Percentiles rank a stretch among this genome's conserved stretches.
These are phyloP conservation scores for Coemansia sp. DNA, from an alignment of 192 early-diverging fungal genomes.

Conservation along the genomic window DNA sequence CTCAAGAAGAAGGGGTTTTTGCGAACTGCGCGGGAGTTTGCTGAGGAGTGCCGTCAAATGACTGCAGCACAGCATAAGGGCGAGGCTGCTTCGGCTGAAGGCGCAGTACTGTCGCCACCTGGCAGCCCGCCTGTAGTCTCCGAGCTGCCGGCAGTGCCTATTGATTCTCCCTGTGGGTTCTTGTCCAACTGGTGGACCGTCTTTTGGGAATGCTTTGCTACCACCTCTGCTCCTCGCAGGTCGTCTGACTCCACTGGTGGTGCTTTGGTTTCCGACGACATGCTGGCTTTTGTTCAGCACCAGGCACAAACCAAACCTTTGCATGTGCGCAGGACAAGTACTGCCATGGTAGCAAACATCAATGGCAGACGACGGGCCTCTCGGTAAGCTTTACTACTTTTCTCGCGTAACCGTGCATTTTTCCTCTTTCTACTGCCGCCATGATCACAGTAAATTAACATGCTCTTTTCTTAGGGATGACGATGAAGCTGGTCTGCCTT, in stretches of 20 bases:
- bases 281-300: conserved; percentile 28
- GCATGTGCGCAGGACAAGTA: conserved; percentile 6
- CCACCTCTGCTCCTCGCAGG: conserved; percentile 22
- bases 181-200: conserved; percentile 37
- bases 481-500: too few species aligned
- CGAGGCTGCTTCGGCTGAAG: background rate
- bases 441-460: too few species aligned
- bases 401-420: background rate
- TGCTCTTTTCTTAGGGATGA: too few species aligned
- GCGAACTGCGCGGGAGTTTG: conserved; percentile 25
- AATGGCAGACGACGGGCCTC: conserved; percentile 34
- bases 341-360: conserved; percentile 3
- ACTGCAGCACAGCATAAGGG: background rate
- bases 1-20: conserved; percentile 32
- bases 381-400: conserved; percentile 20
- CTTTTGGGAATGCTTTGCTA: conserved; percentile 32
- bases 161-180: conserved; percentile 21
- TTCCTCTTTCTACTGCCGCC: too few species aligned
- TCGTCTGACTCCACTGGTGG: background rate
- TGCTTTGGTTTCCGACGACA: conserved; percentile 11
- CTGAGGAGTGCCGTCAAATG: conserved; percentile 27
- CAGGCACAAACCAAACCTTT: conserved; percentile 7
- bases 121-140: background rate
- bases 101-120: background rate
- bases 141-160: conserved; percentile 4